Evolutionary conservation across 495 filamentous ascomycete genomes (phyloP).

Genomic region (Penicillium nucicola): DNA sequence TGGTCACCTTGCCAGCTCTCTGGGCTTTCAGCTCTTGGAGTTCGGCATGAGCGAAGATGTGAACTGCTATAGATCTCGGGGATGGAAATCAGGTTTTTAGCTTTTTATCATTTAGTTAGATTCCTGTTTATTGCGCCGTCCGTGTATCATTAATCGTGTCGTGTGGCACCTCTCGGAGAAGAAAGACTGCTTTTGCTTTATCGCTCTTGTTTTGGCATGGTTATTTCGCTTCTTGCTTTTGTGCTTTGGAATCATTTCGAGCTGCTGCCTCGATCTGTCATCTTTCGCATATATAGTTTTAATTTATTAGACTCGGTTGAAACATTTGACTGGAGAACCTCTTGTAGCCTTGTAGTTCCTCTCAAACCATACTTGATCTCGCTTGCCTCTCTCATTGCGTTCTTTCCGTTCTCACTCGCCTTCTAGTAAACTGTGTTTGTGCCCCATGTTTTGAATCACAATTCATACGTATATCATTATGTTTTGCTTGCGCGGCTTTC

Average conservation of each 20-base stretch:
- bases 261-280: conserved; percentile 15
- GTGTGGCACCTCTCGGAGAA: conserved; percentile 37
- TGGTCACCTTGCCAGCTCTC: conserved; percentile 4
- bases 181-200: conserved; percentile 31
- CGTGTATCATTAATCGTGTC: conserved; percentile 38
- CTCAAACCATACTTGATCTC: no score
- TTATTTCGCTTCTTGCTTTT: conserved; percentile 20
- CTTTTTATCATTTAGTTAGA: conserved; percentile 22
- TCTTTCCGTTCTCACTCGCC: no score
- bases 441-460: no score
- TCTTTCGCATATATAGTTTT: conserved; percentile 25
- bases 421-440: no score
- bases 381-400: no score
- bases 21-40: neutral
- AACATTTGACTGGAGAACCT: neutral
- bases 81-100: conserved; percentile 17
- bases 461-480: no score
- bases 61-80: conserved; percentile 23
- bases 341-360: neutral
- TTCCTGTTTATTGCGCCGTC: conserved; percentile 20
- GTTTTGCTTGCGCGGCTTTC: no score
- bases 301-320: conserved; percentile 29
- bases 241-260: conserved; percentile 18
- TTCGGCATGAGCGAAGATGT: conserved; percentile 5
- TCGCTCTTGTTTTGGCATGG: conserved; percentile 16